Evolutionary conservation across 2,329 filamentous ascomycete species (phyloP).

Genomic region (Aspergillus novofumigatus): DNA sequence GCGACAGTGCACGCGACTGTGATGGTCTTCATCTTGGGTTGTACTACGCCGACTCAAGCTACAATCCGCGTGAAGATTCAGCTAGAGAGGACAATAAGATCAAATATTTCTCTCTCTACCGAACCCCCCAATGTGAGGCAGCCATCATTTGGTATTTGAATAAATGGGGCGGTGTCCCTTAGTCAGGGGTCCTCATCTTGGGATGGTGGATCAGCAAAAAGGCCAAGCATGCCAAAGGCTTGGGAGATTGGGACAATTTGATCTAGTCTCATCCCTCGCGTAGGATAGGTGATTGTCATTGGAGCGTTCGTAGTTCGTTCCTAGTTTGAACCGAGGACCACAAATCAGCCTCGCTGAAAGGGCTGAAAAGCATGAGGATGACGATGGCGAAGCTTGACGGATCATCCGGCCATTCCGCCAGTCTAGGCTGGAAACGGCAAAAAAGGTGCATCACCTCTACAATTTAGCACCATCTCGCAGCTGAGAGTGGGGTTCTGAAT

Average conservation of each 20-base stretch:
- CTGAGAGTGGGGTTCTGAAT: background rate
- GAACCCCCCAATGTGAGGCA: background rate
- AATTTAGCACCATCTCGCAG: background rate
- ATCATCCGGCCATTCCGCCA: background rate
- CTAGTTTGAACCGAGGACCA: background rate
- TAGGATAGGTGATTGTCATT: background rate
- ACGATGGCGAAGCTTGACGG: background rate
- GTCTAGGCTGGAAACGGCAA: background rate
- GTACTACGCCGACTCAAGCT: background rate
- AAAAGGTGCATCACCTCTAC: background rate
- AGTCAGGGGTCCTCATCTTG: background rate
- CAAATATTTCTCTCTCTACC: background rate
- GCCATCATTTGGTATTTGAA: background rate
- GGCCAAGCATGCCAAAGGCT: background rate
- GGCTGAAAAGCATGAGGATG: background rate
- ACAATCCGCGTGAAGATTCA: background rate
- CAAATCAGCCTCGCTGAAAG: background rate
- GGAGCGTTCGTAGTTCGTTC: background rate
- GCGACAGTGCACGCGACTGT: background rate
- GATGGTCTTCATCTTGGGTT: background rate
- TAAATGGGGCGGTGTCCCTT: background rate
- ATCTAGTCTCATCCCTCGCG: background rate
- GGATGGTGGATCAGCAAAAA: background rate
- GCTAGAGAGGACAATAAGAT: background rate
- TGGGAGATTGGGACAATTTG: background rate